These are phyloP conservation scores for Alternaria brassicae DNA, from an alignment of 2,329 filamentous ascomycete genomes.

Conservation along the genomic window DNA sequence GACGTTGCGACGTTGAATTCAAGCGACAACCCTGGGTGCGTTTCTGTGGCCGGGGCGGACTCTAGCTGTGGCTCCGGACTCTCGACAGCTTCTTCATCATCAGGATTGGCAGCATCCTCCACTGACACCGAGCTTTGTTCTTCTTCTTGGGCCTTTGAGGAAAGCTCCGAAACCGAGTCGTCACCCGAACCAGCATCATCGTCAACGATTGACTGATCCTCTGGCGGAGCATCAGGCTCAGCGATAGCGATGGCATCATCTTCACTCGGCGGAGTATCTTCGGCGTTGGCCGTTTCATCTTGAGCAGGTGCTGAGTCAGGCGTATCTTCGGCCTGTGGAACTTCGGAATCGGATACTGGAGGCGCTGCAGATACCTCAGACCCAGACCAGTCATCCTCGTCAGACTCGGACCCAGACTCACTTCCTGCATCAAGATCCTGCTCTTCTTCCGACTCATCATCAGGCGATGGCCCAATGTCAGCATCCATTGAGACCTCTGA, in stretches of 20 bases:
- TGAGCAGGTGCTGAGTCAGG: conserved; percentile 2
- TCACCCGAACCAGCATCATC: not conserved
- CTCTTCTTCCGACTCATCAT: not conserved
- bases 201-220: not conserved
- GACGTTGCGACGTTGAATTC: conserved; percentile 4
- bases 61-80: conserved; percentile 4
- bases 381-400: conserved; percentile 14
- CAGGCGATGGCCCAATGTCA: not conserved
- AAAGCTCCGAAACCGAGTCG: conserved; percentile 5
- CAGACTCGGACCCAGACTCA: conserved; percentile 11
- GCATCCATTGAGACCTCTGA: conserved; percentile 1
- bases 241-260: not conserved
- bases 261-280: not conserved
- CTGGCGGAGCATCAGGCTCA: conserved; percentile 6
- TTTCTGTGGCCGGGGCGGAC: not conserved
- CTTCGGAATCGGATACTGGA: conserved; percentile 5
- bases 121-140: not conserved
- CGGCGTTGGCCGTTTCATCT: conserved; percentile 4
- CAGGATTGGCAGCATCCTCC: conserved; percentile 1
- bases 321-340: conserved; percentile 1
- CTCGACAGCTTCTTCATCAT: not conserved
- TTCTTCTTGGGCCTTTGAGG: not conserved
- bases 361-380: conserved; percentile 15
- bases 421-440: conserved; percentile 5
- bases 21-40: conserved; percentile 1